phyloP scores from a whole-genome alignment of 169 alveolate genomes.

The Plasmodium malariae region DNA sequence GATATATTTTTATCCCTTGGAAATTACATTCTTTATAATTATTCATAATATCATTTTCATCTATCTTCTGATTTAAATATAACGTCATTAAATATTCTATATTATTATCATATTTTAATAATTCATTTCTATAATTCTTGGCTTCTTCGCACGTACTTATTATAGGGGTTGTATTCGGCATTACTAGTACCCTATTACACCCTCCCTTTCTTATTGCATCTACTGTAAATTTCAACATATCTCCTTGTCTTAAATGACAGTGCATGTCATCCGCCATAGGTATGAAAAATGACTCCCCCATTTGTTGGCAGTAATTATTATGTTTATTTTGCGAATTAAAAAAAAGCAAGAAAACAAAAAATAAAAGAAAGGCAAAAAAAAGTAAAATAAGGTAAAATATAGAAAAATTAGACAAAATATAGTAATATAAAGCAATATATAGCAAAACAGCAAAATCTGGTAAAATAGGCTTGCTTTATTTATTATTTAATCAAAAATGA shows the following conservation, averaged over 20 bases:
- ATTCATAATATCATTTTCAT: slow-evolving; percentile 77
- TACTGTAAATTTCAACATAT: slow-evolving; percentile 64
- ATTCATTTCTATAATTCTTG: slow-evolving; percentile 73
- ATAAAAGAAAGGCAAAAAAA: neutral
- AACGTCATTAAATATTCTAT: slow-evolving; percentile 85
- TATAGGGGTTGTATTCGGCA: slow-evolving; percentile 86
- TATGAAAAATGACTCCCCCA: slow-evolving; percentile 4
- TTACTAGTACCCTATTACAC: slow-evolving; percentile 86
- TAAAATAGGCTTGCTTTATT: no score
- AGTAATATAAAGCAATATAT: neutral
- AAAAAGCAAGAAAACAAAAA: neutral
- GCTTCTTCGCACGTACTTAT: slow-evolving; percentile 84
- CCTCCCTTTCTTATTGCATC: slow-evolving; percentile 41
- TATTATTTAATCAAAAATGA: no score
- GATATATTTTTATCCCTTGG: slow-evolving; percentile 87
- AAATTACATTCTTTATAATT: slow-evolving; percentile 79
- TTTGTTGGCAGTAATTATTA: no score
- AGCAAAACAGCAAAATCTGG: no score
- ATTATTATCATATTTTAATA: slow-evolving; percentile 57
- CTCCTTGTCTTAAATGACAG: slow-evolving; percentile 86
- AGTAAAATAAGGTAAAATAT: no score
- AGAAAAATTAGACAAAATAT: neutral
- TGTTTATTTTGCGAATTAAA: no score
- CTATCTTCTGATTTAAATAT: slow-evolving; percentile 78
- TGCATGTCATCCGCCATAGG: slow-evolving; percentile 85